These are phyloP conservation scores for Gleditsia sinensis DNA, from an alignment of 306 rosid genomes.

Conservation along the genomic window DNA sequence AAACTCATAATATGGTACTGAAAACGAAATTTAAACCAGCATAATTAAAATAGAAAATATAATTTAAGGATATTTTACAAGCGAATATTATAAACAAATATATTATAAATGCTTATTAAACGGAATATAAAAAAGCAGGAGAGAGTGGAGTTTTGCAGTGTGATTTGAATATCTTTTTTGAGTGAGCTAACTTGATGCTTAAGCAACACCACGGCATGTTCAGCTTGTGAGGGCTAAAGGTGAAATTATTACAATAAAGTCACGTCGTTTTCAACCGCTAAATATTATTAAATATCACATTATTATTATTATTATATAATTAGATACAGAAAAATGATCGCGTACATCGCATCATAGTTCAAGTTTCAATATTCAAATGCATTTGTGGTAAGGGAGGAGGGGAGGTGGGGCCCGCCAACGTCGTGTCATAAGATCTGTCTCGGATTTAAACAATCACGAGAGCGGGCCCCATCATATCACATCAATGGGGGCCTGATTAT, in stretches of 20 bases:
- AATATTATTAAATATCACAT: neutral
- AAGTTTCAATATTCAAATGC: neutral
- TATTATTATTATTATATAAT: neutral
- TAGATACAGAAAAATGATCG: neutral
- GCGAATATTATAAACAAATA: no score
- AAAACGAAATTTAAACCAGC: no score
- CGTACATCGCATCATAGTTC: neutral
- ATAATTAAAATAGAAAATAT: no score
- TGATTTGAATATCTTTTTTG: slow-evolving; percentile 24
- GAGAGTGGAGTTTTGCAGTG: neutral
- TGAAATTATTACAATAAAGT: neutral
- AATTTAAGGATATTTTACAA: no score
- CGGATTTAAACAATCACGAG: neutral
- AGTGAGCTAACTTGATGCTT: slow-evolving; percentile 37
- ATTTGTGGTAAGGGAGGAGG: neutral
- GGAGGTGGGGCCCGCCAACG: neutral
- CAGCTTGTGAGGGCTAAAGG: neutral
- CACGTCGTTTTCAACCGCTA: slow-evolving; percentile 17
- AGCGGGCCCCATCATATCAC: neutral
- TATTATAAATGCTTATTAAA: no score
- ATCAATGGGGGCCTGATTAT: neutral
- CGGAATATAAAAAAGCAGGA: neutral
- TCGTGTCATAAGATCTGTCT: slow-evolving; percentile 31
- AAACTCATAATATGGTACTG: no score
- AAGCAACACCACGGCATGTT: slow-evolving; percentile 40